Percentiles rank a stretch among this genome's conserved stretches.
Conservation (phyloP, 495 filamentous ascomycete species). For the Podospora sp. region DNA sequence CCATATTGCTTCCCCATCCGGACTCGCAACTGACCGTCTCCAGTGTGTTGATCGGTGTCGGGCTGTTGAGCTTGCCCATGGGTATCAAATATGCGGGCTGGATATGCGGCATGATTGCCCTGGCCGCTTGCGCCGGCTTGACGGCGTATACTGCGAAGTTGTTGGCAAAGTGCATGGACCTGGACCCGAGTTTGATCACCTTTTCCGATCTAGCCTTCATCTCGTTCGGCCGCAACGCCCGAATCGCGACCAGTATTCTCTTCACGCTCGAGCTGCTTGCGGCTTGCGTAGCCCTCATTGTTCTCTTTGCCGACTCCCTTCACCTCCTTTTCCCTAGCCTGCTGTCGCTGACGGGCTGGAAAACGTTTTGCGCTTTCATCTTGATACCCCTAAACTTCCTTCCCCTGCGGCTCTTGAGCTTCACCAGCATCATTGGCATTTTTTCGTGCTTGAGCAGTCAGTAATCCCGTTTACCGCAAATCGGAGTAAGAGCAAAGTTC, state of each 20-base stretch:
- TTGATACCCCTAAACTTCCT: conserved; percentile 84
- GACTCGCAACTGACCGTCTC: conserved; percentile 16
- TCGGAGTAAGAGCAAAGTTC: not conserved
- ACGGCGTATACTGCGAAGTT: conserved; percentile 88
- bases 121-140: conserved; percentile 69
- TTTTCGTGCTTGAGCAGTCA: conserved; percentile 82
- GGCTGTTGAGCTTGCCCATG: conserved; percentile 84
- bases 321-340: conserved; percentile 72
- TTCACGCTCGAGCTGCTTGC: conserved; percentile 89
- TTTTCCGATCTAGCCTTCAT: conserved; percentile 94
- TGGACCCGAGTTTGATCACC: conserved; percentile 72
- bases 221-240: conserved; percentile 82
- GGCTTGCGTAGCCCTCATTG: conserved; percentile 86
- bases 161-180: conserved; percentile 85
- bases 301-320: conserved; percentile 91
- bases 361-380: conserved; percentile 79
- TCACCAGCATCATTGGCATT: conserved; percentile 90
- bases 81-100: conserved; percentile 90
- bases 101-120: conserved; percentile 77
- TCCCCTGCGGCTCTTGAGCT: conserved; percentile 80
- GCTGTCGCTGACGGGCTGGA: conserved; percentile 75
- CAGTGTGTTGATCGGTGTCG: conserved; percentile 84
- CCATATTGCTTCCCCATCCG: not conserved
- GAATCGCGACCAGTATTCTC: conserved; percentile 77
- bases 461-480: conserved; percentile 32